A percentile compares a stretch with the other conserved stretches of the same genome.
Conservation (phyloP, 2,329 filamentous ascomycete species). For the Dactylonectria macrodidyma region DNA sequence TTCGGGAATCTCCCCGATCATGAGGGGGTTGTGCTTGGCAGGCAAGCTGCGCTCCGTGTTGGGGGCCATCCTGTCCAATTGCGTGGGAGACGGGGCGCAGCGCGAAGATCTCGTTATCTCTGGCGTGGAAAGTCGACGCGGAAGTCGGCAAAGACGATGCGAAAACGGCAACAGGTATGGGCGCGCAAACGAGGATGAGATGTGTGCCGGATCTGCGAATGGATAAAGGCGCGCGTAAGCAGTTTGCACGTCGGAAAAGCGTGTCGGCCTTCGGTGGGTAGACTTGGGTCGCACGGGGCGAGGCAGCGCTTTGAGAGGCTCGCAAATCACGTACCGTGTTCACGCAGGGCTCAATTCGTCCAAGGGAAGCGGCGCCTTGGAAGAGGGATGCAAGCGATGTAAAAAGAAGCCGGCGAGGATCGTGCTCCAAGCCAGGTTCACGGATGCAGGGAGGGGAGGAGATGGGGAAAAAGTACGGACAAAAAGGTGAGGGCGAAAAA, state of each 20-base stretch:
- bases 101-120: constrained; percentile 38
- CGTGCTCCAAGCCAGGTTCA: constrained; percentile 34
- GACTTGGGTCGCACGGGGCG: constrained; percentile 12
- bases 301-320: constrained; percentile 19
- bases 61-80: constrained; percentile 55
- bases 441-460: constrained; percentile 29
- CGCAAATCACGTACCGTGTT: constrained; percentile 46
- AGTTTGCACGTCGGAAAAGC: constrained; percentile 28
- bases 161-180: constrained; percentile 15
- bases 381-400: constrained; percentile 26
- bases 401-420: constrained; percentile 24
- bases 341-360: constrained; percentile 45
- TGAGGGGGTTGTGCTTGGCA: constrained; percentile 74
- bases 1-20: constrained; percentile 74
- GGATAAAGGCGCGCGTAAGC: constrained; percentile 37
- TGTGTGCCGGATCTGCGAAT: constrained; percentile 25
- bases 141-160: constrained; percentile 32
- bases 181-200: constrained; percentile 35
- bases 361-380: constrained; percentile 29
- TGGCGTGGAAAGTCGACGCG: constrained; percentile 35
- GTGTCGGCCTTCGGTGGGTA: constrained; percentile 20
- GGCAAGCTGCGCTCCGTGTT: constrained; percentile 66
- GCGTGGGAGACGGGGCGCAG: constrained; percentile 38
- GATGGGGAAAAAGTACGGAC: constrained; percentile 30
- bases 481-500: constrained; percentile 42